Evolutionary conservation across 768 basidiomycete genomes (phyloP), one percentile per base, ranked within the genome.

Genomic region (Punctularia strigosozonata): DNA sequence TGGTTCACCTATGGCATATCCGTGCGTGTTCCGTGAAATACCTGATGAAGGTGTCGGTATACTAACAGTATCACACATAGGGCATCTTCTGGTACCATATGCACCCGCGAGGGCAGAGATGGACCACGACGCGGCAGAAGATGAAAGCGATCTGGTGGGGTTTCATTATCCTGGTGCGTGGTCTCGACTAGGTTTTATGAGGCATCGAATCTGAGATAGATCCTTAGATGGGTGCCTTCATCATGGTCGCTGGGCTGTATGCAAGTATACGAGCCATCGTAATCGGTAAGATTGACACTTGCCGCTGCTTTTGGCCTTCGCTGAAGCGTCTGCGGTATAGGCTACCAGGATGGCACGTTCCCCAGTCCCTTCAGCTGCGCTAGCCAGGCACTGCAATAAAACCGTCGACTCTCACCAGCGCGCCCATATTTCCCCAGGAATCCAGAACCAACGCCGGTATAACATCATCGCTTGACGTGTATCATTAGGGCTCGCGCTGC

Each of bases 1-100:
- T 56, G 55, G 55, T 56, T 54, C 50, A 56, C 52, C 5, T 56
- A 54, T 28, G 50, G 50, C 3, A 54, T 52, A 23, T 54, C 50
- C 10, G 51, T 50, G 40, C 14, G 45, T 25, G 7, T 35, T 4
- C 33, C 23, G n/a, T 17, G 35, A 24, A 15, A n/a, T 4, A 26
- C 14, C 31, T 7, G n/a, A 12, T 36, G 32, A 31, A 37, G 30
- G 31, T 20, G 26, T 43, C 36, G 32, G 23, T 8, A 13, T 10
- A 1, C 7, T 13, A 13, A 41, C 13, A 31, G 37, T 14, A 23
- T 42, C 17, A 37, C 30, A 19, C 23, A 4, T 25, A 48, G 48
- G 52, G 54, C 20, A 43, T 56, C 26, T 53, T 56, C 48, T 56
- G 47, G 47, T 53, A 51, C 48, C 52, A 54, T 40, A 37, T 56